Percentiles rank a stretch among this genome's conserved stretches.
Evolutionary conservation across 73 alveolate species (phyloP).

Genomic region (Diophrys sp.): DNA sequence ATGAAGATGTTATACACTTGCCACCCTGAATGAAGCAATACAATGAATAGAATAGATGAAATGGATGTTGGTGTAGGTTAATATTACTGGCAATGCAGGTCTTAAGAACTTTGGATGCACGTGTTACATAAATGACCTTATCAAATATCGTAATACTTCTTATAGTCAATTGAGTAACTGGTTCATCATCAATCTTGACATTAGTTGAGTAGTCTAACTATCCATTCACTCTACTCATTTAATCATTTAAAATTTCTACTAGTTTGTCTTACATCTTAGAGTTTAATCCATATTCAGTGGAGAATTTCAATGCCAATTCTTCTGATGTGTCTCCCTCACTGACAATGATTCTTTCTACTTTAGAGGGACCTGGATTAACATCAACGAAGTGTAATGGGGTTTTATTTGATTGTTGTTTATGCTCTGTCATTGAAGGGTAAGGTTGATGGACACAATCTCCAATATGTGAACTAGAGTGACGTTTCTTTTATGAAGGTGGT

Average conservation of each 20-base stretch:
- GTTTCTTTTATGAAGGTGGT: neutral
- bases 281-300: conserved; percentile 74
- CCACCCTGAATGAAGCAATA: too few species aligned
- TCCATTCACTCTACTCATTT: conserved; percentile 8
- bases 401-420: neutral
- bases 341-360: conserved; percentile 86
- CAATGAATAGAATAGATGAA: too few species aligned
- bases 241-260: conserved; percentile 6
- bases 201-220: conserved; percentile 11
- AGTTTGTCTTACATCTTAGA: conserved; percentile 42
- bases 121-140: too few species aligned
- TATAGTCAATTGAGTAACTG: too few species aligned
- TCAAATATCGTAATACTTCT: too few species aligned
- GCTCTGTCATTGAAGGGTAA: neutral
- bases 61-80: too few species aligned
- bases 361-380: conserved; percentile 88
- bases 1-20: too few species aligned
- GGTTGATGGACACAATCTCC: neutral
- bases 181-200: neutral
- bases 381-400: conserved; percentile 90
- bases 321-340: conserved; percentile 91
- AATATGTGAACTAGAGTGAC: neutral
- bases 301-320: conserved; percentile 84
- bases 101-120: too few species aligned
- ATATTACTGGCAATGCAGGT: too few species aligned